A percentile compares a stretch with the other conserved stretches of the same genome.
These are phyloP conservation scores for Akanthomyces muscarius DNA, from an alignment of 2,329 filamentous ascomycete genomes.

Conservation along the genomic window DNA sequence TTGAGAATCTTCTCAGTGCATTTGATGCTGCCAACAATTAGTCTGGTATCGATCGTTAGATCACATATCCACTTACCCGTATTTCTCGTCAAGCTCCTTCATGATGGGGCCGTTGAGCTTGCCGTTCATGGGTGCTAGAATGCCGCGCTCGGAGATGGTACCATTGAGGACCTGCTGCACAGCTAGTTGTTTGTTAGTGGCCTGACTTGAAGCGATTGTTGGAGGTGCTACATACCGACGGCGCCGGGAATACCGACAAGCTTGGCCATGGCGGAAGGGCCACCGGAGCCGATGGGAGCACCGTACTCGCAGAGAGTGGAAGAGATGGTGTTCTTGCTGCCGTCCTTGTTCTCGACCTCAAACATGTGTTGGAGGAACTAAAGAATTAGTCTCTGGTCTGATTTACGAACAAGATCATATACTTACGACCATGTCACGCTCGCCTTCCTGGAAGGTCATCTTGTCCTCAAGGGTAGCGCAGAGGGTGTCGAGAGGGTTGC, in stretches of 20 bases:
- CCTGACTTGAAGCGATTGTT: background rate
- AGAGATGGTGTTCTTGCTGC: conserved; percentile 70
- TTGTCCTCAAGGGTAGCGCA: conserved; percentile 86
- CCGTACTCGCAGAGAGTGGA: conserved; percentile 83
- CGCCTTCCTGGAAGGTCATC: conserved; percentile 79
- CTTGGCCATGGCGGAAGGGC: conserved; percentile 81
- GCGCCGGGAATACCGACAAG: conserved; percentile 67
- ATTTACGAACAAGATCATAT: conserved; percentile 14
- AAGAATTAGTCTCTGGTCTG: conserved; percentile 28
- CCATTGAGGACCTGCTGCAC: conserved; percentile 76
- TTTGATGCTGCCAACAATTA: conserved; percentile 12
- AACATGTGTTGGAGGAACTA: conserved; percentile 69
- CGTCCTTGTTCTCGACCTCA: conserved; percentile 77
- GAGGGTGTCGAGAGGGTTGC: conserved; percentile 84
- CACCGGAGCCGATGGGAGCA: conserved; percentile 67
- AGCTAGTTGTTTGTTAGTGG: conserved; percentile 50
- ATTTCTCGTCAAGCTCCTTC: conserved; percentile 73
- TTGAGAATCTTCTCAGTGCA: conserved; percentile 16
- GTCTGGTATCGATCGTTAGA: fast-evolving
- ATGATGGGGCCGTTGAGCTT: conserved; percentile 71
- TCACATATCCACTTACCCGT: conserved; percentile 39
- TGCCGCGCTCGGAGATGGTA: conserved; percentile 66
- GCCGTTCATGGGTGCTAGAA: conserved; percentile 71
- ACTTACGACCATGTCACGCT: conserved; percentile 75
- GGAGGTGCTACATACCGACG: conserved; percentile 24